Evolutionary conservation across 192 early-diverging fungal genomes (phyloP), one percentile per base, ranked within the genome.

Genomic region (Umbelopsis ramanniana): DNA sequence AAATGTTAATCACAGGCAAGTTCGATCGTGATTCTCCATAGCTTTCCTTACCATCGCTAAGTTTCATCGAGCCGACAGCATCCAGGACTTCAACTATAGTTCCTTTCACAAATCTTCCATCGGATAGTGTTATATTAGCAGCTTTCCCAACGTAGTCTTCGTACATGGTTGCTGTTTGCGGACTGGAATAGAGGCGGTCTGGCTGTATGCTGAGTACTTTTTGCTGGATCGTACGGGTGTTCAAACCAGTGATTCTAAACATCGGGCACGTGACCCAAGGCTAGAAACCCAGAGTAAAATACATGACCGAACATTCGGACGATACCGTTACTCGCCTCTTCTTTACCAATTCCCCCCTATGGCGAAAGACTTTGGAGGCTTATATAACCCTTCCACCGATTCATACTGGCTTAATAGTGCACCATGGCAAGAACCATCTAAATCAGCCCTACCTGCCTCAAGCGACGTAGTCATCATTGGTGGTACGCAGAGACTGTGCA

Each of bases 391-490:
- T n/a, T 63, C 57, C 3, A 63, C 57, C 11, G 33, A 63, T 37
- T 63, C 57, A n/a, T 63, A 63, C 57, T 63, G 57, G 57, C 57
- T 63, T 38, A 33, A 63, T 12, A 35, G 33, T 37, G 57, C 33
- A 37, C 57, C 57, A n/a, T 63, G 57, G 57, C 57, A 63, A 37
- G 12, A 63, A 8, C 33, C 57, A 14, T 29, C 26, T 0, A 19
- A 63, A 3, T 26, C 33, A 11, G 17, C 33, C 6, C 19, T 63
- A 19, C 57, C 57, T n/a, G 26, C 33, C 0, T 63, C 57, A 43
- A 70, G 69, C 5, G 75, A 76, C 40, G 55, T 76, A n/a, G 75
- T 76, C 40, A 54, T 76, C 29, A 33, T 76, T 67, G 75, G 75
- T 17, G 75, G 75, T 75, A 29, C 29, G 29, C 29, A 29, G 3